A percentile compares a stretch with the other conserved stretches of the same genome.
phyloP scores from a whole-genome alignment of 2,329 filamentous ascomycete species.

The Aureobasidium sp. region DNA sequence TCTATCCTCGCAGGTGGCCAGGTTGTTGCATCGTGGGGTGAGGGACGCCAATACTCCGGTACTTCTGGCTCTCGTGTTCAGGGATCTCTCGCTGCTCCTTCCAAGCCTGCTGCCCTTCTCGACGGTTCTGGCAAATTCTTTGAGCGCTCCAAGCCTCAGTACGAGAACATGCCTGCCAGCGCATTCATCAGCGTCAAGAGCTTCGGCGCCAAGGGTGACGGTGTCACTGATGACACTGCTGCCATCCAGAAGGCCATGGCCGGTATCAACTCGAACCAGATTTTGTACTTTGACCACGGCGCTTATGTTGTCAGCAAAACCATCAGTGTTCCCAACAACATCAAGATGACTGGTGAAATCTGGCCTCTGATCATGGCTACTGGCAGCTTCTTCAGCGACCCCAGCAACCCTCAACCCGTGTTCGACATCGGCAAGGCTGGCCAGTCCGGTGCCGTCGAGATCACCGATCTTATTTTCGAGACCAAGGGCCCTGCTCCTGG shows the following conservation, averaged over 20 bases:
- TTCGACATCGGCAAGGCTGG: constrained; percentile 75
- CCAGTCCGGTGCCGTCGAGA: constrained; percentile 73
- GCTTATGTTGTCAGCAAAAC: constrained; percentile 55
- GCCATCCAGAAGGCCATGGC: constrained; percentile 75
- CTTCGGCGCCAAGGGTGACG: constrained; percentile 76
- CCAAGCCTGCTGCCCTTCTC: constrained; percentile 61
- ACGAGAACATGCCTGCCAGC: constrained; percentile 56
- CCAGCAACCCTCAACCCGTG: constrained; percentile 69
- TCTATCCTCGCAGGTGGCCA: constrained; percentile 61
- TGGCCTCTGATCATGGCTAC: constrained; percentile 85
- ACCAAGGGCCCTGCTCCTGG: constrained; percentile 77
- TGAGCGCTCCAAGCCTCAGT: constrained; percentile 83
- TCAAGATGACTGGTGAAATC: constrained; percentile 84
- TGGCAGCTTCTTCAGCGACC: constrained; percentile 64
- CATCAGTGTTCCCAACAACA: constrained; percentile 47
- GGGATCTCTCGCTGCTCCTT: constrained; percentile 39
- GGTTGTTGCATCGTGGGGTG: constrained; percentile 63
- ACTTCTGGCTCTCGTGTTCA: constrained; percentile 49
- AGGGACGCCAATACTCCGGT: constrained; percentile 65
- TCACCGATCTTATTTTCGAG: constrained; percentile 78
- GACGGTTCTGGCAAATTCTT: constrained; percentile 61
- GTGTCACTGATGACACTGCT: constrained; percentile 74
- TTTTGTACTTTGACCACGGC: constrained; percentile 58
- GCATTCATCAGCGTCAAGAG: constrained; percentile 78
- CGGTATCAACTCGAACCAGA: constrained; percentile 46